phyloP scores from a whole-genome alignment of 2,329 filamentous ascomycete genomes.

The Xylariaceae sp. region DNA sequence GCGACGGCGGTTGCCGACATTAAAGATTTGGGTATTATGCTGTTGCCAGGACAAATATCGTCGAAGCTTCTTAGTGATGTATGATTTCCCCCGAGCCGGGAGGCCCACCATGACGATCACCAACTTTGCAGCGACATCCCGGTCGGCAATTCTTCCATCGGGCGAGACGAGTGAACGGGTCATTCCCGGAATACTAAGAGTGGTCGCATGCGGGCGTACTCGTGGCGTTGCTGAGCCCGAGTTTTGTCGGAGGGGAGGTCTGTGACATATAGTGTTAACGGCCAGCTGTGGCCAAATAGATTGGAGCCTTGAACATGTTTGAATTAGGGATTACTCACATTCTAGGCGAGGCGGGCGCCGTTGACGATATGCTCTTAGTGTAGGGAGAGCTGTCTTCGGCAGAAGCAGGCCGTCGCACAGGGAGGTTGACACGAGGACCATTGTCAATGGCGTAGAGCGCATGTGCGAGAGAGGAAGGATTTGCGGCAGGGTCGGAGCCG shows the following conservation, averaged over 20 bases:
- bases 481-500: constrained; percentile 27
- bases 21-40: constrained; percentile 93
- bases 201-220: constrained; percentile 78
- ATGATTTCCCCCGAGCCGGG: constrained; percentile 92
- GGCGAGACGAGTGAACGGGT: constrained; percentile 93
- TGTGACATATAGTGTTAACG: constrained; percentile 32
- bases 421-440: constrained; percentile 30
- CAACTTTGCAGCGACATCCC: constrained; percentile 92
- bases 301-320: neutral
- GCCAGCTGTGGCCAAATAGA: neutral
- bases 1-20: constrained; percentile 86
- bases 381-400: constrained; percentile 47
- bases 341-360: constrained; percentile 53
- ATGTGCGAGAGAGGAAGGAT: constrained; percentile 36
- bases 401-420: constrained; percentile 30
- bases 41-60: constrained; percentile 96
- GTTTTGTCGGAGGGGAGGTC: constrained; percentile 63
- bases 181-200: constrained; percentile 92
- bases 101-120: constrained; percentile 98
- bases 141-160: constrained; percentile 85
- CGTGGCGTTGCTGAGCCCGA: constrained; percentile 73
- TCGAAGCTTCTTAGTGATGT: constrained; percentile 97
- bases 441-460: constrained; percentile 41
- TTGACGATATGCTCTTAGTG: constrained; percentile 52
- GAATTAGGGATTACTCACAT: constrained; percentile 42